phyloP scores from a whole-genome alignment of 1,139 yeast genomes.

The Zygosaccharomyces pseudobailii region DNA sequence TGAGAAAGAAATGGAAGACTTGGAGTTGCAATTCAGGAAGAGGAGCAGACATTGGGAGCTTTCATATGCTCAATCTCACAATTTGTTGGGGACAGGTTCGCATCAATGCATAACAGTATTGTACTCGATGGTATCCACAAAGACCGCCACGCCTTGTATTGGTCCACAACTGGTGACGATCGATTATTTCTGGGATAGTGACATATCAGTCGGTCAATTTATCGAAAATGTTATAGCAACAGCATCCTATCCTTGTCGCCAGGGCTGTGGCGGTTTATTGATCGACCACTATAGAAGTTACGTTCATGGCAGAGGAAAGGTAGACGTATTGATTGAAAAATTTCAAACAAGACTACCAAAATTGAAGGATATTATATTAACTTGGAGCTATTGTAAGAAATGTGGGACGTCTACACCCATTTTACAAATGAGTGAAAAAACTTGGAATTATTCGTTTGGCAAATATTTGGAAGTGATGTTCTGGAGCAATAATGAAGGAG shows the following conservation, averaged over 20 bases:
- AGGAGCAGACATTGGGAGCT: constrained; percentile 58
- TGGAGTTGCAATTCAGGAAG: constrained; percentile 38
- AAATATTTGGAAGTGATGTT: constrained; percentile 83
- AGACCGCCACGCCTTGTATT: constrained; percentile 84
- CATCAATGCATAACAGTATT: constrained; percentile 77
- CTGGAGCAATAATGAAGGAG: constrained; percentile 53
- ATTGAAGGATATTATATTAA: constrained; percentile 62
- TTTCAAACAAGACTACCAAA: constrained; percentile 54
- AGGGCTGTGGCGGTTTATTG: constrained; percentile 70
- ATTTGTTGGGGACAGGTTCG: constrained; percentile 56
- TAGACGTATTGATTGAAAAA: constrained; percentile 70
- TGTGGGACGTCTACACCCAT: constrained; percentile 78
- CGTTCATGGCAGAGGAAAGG: constrained; percentile 82
- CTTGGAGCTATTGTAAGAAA: constrained; percentile 88
- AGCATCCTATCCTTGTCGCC: constrained; percentile 63
- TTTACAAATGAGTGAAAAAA: constrained; percentile 78
- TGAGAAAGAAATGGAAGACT: constrained; percentile 38
- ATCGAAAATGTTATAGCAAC: constrained; percentile 77
- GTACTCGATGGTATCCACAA: constrained; percentile 77
- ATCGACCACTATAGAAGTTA: constrained; percentile 80
- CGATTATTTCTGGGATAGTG: constrained; percentile 88
- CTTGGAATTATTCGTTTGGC: constrained; percentile 90
- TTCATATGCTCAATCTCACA: constrained; percentile 45
- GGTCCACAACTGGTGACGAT: constrained; percentile 83
- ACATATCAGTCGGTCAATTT: constrained; percentile 83